These are phyloP conservation scores for Lactarius vividus DNA, from an alignment of 768 basidiomycete genomes.

Conservation along the genomic window DNA sequence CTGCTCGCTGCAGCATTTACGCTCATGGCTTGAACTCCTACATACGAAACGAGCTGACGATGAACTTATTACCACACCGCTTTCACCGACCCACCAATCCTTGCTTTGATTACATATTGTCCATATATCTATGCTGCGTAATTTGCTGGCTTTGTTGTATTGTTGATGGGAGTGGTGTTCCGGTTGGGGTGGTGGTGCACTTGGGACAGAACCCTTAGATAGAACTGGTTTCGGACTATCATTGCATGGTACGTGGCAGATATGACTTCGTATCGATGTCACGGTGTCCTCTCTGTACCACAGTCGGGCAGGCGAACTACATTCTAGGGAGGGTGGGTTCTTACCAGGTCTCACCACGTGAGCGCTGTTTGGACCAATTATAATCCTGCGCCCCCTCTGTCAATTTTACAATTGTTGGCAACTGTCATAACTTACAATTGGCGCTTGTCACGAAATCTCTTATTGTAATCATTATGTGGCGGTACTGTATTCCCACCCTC, in stretches of 20 bases:
- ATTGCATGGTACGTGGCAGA: neutral
- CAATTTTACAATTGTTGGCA: neutral
- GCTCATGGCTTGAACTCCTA: neutral
- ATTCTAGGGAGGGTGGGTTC: too few species aligned
- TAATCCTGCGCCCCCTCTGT: neutral
- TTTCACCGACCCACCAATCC: neutral
- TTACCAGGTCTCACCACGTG: too few species aligned
- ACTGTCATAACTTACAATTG: neutral
- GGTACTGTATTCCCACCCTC: neutral
- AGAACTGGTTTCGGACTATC: neutral
- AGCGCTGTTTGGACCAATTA: neutral
- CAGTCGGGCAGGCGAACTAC: too few species aligned
- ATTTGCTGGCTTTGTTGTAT: neutral
- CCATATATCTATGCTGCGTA: neutral
- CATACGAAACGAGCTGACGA: neutral
- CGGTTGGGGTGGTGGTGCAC: neutral
- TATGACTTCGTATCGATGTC: neutral
- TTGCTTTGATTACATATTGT: neutral
- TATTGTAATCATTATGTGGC: neutral
- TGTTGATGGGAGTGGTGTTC: neutral
- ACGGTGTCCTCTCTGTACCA: too few species aligned
- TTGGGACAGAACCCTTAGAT: neutral
- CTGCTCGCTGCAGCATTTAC: slow-evolving; percentile 7
- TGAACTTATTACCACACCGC: neutral
- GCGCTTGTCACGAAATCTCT: neutral